Percentiles rank a stretch among this genome's conserved stretches.
Evolutionary conservation across 2,329 filamentous ascomycete species (phyloP).

Genomic region (Penicillium concentricum): DNA sequence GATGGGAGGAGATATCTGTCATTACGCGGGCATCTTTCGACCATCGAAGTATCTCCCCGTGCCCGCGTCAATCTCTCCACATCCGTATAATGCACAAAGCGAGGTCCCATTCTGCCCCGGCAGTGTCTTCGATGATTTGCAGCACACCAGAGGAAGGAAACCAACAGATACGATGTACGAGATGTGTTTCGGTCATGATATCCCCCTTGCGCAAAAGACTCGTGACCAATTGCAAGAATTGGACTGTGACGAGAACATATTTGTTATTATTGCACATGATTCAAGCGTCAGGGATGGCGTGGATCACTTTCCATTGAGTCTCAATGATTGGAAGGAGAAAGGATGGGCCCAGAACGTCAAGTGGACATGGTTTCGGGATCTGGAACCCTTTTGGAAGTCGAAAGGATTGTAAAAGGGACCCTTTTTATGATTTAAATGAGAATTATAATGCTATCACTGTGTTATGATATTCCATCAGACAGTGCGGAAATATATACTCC

Average conservation of each 20-base stretch:
- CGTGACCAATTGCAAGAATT: neutral
- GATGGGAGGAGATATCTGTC: constrained; percentile 29
- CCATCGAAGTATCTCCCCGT: constrained; percentile 30
- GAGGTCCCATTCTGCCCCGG: neutral
- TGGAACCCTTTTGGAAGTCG: neutral
- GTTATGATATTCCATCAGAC: neutral
- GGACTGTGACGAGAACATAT: neutral
- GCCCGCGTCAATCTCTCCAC: constrained; percentile 9
- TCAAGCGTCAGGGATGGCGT: neutral
- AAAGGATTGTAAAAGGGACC: neutral
- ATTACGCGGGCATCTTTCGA: constrained; percentile 29
- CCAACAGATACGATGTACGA: neutral
- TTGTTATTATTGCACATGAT: constrained; percentile 1
- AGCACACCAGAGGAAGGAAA: neutral
- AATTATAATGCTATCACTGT: neutral
- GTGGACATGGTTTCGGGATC: neutral
- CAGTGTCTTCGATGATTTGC: neutral
- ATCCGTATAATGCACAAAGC: neutral
- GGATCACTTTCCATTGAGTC: neutral
- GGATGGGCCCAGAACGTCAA: neutral
- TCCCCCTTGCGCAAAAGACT: neutral
- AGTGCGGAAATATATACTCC: neutral
- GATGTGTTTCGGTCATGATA: neutral
- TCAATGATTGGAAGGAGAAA: neutral
- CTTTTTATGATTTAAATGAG: neutral